Percentiles rank a stretch among this genome's conserved stretches.
phyloP scores from a whole-genome alignment of 768 basidiomycete genomes.

The Pleurotus citrinopileatus region DNA sequence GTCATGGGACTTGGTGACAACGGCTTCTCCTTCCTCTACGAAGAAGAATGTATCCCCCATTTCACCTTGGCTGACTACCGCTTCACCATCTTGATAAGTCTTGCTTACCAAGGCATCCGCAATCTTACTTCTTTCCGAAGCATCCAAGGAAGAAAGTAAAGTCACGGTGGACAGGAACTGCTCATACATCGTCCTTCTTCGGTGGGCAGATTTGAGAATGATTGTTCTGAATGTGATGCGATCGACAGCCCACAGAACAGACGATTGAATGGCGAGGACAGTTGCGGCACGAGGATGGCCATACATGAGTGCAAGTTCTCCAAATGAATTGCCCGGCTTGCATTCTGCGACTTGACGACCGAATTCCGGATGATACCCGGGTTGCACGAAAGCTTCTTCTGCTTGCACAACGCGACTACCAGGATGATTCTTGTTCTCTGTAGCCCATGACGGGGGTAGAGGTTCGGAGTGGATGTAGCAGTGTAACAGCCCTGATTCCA shows the following conservation, averaged over 20 bases:
- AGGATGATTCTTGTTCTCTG: slow-evolving; percentile 34
- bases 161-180: slow-evolving; percentile 90
- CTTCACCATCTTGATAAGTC: slow-evolving; percentile 79
- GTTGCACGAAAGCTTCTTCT: slow-evolving; percentile 56
- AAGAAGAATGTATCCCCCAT: slow-evolving; percentile 98
- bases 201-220: slow-evolving; percentile 88
- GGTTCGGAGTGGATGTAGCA: slow-evolving; percentile 77
- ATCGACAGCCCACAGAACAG: slow-evolving; percentile 92
- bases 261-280: slow-evolving; percentile 79
- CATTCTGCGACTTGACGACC: slow-evolving; percentile 86
- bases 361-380: slow-evolving; percentile 65
- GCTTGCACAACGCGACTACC: slow-evolving; percentile 28
- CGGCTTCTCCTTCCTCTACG: slow-evolving; percentile 90
- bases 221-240: slow-evolving; percentile 98
- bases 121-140: slow-evolving; percentile 92
- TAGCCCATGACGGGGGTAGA: slow-evolving; percentile 56
- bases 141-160: slow-evolving; percentile 80
- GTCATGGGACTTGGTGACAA: slow-evolving; percentile 74
- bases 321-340: slow-evolving; percentile 83
- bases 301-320: slow-evolving; percentile 98
- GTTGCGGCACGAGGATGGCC: slow-evolving; percentile 95
- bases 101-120: slow-evolving; percentile 90
- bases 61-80: slow-evolving; percentile 90
- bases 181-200: slow-evolving; percentile 94
- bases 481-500: slow-evolving; percentile 84